Evolutionary conservation across 1,139 yeast species (phyloP), one percentile per base, ranked within the genome.

Genomic region (Meyerozyma carpophila): DNA sequence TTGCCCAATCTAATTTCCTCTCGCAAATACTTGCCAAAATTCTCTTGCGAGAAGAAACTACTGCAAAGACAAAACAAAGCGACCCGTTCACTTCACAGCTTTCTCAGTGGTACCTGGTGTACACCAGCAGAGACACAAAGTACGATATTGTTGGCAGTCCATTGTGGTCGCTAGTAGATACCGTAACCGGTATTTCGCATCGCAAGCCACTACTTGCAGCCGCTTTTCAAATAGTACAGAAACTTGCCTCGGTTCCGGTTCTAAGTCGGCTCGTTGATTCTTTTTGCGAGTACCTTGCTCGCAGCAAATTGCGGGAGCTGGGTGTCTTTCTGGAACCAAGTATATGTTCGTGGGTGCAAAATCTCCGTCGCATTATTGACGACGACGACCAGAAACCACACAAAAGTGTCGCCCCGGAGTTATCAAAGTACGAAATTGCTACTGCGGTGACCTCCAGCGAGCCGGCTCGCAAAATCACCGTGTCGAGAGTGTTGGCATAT

Each of bases 1-100:
- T 70, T 13, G 50, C 72, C 1, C 50, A 64, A 2, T 70, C 70
- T 0, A 53, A 56, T 8, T 69, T 71, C 41, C 47, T 69, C 0
- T 44, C 66, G 9, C 53, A 51, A 3, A 51, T 55, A 0, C 36
- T 57, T 1, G 45, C 43, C 18, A 39, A 39, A 25, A 11, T 14
- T 9, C 34, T 31, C 20, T 13, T 14, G 20, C 34, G 20, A 31
- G 11, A 20, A 5, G 40, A 39, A 41, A 32, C n/a, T 24, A 26
- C n/a, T 5, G 9, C 20, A n/a, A 27, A 32, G 32, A 11, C 28
- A 16, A 6, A 18, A 42, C 8, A 40, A 4, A 32, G 18, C 5
- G 10, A 40, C 43, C 16, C 16, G 40, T 43, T 11, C 32, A 25
- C 25, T 24, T 45, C 37, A 29, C 28, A 10, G 27, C 21, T 18